Base-by-base conservation (phyloP, 2,329 filamentous ascomycete genomes). In the Diplodia corticola region DNA sequence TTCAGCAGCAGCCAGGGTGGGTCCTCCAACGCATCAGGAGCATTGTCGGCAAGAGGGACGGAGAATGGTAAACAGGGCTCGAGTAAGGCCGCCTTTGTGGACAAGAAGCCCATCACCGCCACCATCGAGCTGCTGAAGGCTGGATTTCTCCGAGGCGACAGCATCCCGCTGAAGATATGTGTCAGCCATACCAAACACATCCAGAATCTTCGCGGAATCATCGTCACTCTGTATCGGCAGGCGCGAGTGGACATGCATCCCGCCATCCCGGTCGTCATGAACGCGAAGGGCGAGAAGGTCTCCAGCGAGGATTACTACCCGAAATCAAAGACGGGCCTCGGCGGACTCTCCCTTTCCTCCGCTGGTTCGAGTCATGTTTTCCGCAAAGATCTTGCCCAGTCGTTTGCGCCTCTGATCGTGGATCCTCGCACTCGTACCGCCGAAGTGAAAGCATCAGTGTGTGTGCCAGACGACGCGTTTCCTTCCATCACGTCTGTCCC, bases 311-410 rank as follows among this genome's bases (percentile, higher is more conserved):
- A 96, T 68, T 91, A 90, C 73, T 96, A 93, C 74, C 93, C 93
- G 4, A 91, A 89, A 72, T 97, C 93, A 2, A 88, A 90, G 68
- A 96, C 93, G 0, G 93, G 93, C 0, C 84, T 97, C 7, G 91
- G 91, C 17, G 93, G 93, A 0, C 82, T 98, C 30, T 96, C 93
- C 1, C 83, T 98, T 48, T 92, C 91, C 1, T 95, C 92, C 1
- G 91, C 91, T 6, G 90, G 92, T 44, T 93, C 93, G 2, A 94
- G 89, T 75, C 95, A 93, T 76, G 86, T 95, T n/a, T 98, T 97
- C 76, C 90, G 95, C 64, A 98, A 98, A 76, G 95, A 99, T 76
- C 81, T 99, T 3, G 90, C 91, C 4, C 95, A 99, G 76, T 89
- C 91, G 1, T 92, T 96, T 66, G 90, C 91, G 22, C 93, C 95